Conservation (phyloP, 2,329 filamentous ascomycete species). For the Apiospora malaysiana region DNA sequence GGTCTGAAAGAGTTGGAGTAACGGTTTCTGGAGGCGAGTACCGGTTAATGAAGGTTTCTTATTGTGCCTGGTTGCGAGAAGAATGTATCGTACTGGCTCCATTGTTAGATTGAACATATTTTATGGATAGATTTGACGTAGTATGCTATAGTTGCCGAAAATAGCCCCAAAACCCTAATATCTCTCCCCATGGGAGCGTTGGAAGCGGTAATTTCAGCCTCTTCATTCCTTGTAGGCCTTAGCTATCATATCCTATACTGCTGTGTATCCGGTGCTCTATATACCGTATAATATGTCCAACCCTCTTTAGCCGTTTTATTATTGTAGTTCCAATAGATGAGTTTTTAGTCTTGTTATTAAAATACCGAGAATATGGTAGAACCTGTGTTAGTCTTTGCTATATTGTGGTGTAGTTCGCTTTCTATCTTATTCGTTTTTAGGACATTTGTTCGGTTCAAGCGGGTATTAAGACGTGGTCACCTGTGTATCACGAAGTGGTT, state of each 20-base stretch:
- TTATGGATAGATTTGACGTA: neutral
- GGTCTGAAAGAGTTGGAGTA: neutral
- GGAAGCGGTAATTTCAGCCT: neutral
- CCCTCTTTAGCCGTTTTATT: neutral
- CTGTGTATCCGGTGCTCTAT: neutral
- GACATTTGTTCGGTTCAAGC: neutral
- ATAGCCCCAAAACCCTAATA: neutral
- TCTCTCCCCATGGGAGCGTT: neutral
- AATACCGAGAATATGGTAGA: neutral
- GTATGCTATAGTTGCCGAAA: neutral
- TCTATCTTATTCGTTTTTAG: neutral
- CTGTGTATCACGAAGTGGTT: constrained; percentile 8
- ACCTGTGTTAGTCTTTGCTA: constrained; percentile 6
- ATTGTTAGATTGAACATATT: neutral
- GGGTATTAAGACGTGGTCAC: neutral
- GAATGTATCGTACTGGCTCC: neutral
- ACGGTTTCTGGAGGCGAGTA: neutral
- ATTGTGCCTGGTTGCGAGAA: neutral
- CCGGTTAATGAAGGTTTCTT: constrained; percentile 3
- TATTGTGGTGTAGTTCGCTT: constrained; percentile 14
- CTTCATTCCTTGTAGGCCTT: neutral
- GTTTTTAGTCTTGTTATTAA: neutral
- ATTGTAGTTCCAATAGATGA: neutral
- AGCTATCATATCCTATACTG: neutral
- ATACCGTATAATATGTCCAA: neutral